A percentile compares a stretch with the other conserved stretches of the same genome.
Evolutionary conservation across 1,284 basidiomycete species (phyloP).

Genomic region (Kwoniella shivajii): DNA sequence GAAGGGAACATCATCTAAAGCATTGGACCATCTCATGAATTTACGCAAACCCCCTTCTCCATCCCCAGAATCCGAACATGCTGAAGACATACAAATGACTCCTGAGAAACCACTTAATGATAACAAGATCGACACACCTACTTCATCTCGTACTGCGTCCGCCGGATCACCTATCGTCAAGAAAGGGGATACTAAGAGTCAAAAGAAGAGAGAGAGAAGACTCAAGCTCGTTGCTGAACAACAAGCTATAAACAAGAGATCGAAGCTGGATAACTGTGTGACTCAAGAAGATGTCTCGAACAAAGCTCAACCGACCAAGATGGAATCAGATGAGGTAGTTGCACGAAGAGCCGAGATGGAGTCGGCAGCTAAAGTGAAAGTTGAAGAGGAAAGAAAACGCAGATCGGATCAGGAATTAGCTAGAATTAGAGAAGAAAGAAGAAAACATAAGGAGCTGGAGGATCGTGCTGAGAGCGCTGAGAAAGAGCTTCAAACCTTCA

Average conservation of each 20-base stretch:
- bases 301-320: background rate
- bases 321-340: background rate
- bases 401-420: conserved; percentile 5
- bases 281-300: background rate
- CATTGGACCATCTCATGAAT: background rate
- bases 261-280: background rate
- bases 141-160: background rate
- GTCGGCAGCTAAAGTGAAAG: background rate
- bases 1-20: background rate
- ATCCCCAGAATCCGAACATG: background rate
- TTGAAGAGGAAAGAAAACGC: conserved; percentile 8
- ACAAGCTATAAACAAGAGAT: background rate
- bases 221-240: background rate
- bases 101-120: too few species aligned
- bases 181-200: background rate
- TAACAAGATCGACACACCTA: background rate
- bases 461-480: background rate
- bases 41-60: background rate
- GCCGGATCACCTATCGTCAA: background rate
- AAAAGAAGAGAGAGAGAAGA: background rate
- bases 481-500: background rate
- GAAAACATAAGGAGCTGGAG: conserved; percentile 1
- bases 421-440: conserved; percentile 10
- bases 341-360: background rate
- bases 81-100: too few species aligned